Evolutionary conservation across 2,329 filamentous ascomycete genomes (phyloP), one percentile per base, ranked within the genome.

Genomic region (Exophiala sideris): DNA sequence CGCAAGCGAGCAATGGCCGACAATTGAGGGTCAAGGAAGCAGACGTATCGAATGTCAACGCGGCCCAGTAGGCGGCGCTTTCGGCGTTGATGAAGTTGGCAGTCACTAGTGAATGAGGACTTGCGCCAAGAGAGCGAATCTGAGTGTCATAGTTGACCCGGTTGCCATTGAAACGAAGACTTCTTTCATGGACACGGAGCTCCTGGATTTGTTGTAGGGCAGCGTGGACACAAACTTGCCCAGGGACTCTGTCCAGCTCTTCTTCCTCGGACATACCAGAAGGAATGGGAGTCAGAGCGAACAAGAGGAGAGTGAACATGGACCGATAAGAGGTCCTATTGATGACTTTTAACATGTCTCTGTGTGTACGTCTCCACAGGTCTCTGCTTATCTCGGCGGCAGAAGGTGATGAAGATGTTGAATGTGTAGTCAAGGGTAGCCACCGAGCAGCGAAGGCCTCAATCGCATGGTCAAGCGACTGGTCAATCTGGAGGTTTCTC

Each of bases 1-100:
- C 71, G 1, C 71, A 73, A 0, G 72, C 73, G 3, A 74, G 65
- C 1, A 73, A 51, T 0, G 73, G 66, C 4, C 70, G 66, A 7
- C 68, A 72, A 32, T 73, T 73, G 10, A 74, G 62, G 0, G 71
- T 74, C 5, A 75, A 52, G 1, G 73, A 74, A 1, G 71, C 70
- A 0, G 71, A 74, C 0, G 73, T 75, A 39, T 75, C 73, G 24
- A 73, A 75, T 0, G 71, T 73, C 4, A 75, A 50, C 3, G 72
- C 73, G 0, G 71, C 70, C 72, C 72, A 75, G 51, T 74, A 74
- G 0, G 68, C 70, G 12, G 65, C 71, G 47, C 67, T 74, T 54
- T 75, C 73, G 2, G 69, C 65, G 5, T 65, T 66, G 8, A 75
- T 68, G 38, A 73, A 74, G 35, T 67, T 65, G 20, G 50, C 1